Evolutionary conservation across 768 basidiomycete species (phyloP).

Genomic region (Candolleomyces aberdarensis): DNA sequence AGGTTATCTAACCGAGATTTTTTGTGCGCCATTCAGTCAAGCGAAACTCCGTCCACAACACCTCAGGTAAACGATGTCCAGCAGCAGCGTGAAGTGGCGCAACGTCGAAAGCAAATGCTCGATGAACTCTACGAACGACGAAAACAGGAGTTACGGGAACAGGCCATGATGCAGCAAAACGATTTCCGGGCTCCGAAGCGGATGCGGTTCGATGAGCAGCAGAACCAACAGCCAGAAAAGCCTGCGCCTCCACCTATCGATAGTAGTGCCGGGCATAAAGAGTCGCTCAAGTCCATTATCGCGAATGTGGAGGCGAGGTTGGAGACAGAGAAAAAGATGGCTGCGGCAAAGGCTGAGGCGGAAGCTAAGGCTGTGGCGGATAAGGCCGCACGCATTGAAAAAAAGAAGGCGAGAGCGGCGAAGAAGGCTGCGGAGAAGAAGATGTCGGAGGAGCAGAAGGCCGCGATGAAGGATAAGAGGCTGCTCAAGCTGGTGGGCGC

Average conservation of each 20-base stretch:
- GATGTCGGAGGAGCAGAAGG: conserved; percentile 46
- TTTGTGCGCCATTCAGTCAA: no score
- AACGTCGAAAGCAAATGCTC: neutral
- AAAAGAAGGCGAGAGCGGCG: conserved; percentile 32
- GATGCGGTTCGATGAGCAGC: neutral
- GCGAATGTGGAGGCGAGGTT: conserved; percentile 26
- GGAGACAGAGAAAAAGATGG: conserved; percentile 21
- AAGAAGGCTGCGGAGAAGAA: conserved; percentile 41
- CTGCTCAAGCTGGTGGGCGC: conserved; percentile 80
- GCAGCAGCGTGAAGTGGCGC: neutral
- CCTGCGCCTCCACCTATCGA: neutral
- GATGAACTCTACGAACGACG: neutral
- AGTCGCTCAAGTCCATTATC: conserved; percentile 32
- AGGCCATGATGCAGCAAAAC: neutral
- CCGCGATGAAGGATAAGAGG: conserved; percentile 76
- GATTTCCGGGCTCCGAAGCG: neutral
- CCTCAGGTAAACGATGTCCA: no score
- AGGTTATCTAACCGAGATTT: no score
- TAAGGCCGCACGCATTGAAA: conserved; percentile 25
- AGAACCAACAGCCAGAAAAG: neutral
- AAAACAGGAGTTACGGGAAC: neutral
- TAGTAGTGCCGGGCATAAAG: conserved; percentile 7
- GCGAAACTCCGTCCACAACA: no score
- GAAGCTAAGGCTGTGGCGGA: conserved; percentile 27
- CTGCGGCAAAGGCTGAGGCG: conserved; percentile 21